These are phyloP conservation scores for Coemansia sp. DNA, from an alignment of 192 early-diverging fungal genomes.

Conservation along the genomic window DNA sequence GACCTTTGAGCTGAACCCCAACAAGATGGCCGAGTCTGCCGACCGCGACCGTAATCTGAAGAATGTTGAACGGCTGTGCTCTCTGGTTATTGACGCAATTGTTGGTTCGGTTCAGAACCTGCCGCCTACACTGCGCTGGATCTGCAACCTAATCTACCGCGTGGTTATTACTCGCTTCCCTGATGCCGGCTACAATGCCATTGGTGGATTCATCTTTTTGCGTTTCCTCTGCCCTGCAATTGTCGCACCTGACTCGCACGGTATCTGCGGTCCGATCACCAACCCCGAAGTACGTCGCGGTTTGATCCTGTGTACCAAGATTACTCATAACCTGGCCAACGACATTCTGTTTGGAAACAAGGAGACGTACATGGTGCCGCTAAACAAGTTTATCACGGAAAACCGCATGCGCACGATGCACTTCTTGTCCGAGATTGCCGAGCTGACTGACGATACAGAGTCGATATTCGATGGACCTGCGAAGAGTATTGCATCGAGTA, in stretches of 20 bases:
- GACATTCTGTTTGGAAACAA: constrained; percentile 93
- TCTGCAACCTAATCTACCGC: constrained; percentile 77
- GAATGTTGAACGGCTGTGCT: constrained; percentile 74
- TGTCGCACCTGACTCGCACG: constrained; percentile 84
- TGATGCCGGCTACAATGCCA: constrained; percentile 78
- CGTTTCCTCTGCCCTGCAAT: constrained; percentile 96
- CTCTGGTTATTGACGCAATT: constrained; percentile 82
- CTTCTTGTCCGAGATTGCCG: constrained; percentile 80
- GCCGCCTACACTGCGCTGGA: constrained; percentile 71
- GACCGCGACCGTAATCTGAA: constrained; percentile 69
- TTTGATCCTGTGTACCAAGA: constrained; percentile 86
- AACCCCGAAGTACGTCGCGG: constrained; percentile 79
- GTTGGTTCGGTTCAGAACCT: constrained; percentile 66
- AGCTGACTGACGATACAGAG: constrained; percentile 43
- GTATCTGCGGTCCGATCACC: constrained; percentile 63
- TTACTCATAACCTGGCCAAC: constrained; percentile 96
- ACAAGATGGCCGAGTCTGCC: constrained; percentile 65
- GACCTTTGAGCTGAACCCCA: constrained; percentile 88
- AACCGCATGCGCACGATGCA: constrained; percentile 78
- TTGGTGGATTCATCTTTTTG: constrained; percentile 94
- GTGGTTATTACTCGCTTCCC: constrained; percentile 81
- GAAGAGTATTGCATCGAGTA: constrained; percentile 42
- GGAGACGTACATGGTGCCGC: constrained; percentile 88
- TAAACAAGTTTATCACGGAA: constrained; percentile 84
- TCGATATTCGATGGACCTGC: constrained; percentile 43